Evolutionary conservation across 305 asterid genomes (phyloP).

Genomic region (Rubia occidens): DNA sequence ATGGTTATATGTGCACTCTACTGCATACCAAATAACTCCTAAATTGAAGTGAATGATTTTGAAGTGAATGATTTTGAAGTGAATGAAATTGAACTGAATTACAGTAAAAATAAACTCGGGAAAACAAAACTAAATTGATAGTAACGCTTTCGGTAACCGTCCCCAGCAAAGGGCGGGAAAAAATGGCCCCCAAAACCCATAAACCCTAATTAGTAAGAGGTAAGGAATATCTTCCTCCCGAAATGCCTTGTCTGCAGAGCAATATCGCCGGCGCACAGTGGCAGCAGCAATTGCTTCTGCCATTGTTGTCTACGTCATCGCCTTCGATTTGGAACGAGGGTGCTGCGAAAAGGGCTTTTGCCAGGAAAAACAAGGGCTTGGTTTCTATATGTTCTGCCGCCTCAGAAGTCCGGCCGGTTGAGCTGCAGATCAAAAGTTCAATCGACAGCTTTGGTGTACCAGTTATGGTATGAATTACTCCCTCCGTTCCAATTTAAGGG

Average conservation of each 20-base stretch:
- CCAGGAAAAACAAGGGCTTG: background rate
- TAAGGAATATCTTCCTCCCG: background rate
- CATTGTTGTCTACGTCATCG: background rate
- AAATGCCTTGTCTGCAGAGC: background rate
- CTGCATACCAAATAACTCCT: no score
- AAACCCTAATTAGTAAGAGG: background rate
- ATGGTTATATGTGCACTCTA: no score
- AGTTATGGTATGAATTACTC: constrained; percentile 2
- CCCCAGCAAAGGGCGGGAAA: background rate
- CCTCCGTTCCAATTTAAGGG: background rate
- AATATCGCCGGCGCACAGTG: background rate
- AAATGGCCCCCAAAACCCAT: background rate
- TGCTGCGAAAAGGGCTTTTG: background rate
- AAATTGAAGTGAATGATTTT: no score
- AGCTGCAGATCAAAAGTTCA: background rate
- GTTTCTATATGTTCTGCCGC: background rate
- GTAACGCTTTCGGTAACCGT: background rate
- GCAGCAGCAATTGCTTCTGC: constrained; percentile 1
- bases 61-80: no score
- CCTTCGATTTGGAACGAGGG: background rate
- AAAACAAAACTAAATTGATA: no score
- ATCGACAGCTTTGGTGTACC: constrained; percentile 3
- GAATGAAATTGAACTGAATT: no score
- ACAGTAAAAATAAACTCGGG: no score
- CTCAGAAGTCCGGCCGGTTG: background rate